Evolutionary conservation across 257 asterid species (phyloP).

Genomic region (Handroanthus guayacan): DNA sequence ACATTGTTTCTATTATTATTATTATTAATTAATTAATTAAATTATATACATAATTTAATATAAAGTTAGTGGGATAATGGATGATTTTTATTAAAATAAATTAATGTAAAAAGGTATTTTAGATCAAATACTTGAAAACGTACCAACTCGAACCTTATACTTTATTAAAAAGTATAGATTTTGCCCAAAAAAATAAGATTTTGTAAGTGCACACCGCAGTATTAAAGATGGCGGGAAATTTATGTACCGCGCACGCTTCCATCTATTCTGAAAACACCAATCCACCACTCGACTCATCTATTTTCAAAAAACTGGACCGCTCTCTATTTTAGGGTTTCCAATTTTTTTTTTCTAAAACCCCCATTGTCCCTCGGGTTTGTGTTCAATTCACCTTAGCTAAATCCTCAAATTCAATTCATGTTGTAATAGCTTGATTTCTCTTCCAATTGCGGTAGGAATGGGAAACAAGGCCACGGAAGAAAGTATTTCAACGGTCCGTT

Average conservation of each 20-base stretch:
- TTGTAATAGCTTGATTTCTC: not conserved
- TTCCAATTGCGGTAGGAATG: slow-evolving; percentile 47
- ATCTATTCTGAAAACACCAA: not conserved
- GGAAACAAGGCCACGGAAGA: slow-evolving; percentile 73
- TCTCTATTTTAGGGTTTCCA: slow-evolving; percentile 41
- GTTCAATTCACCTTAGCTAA: slow-evolving; percentile 16
- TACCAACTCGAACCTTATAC: too few relatives aligned
- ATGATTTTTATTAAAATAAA: too few relatives aligned
- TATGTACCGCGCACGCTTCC: slow-evolving; percentile 30
- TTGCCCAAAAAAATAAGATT: too few relatives aligned
- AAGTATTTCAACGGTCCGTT: slow-evolving; percentile 70
- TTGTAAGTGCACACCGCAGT: not conserved
- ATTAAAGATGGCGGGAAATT: slow-evolving; percentile 45
- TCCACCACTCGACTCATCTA: slow-evolving; percentile 35
- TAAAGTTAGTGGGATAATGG: too few relatives aligned
- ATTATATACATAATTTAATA: too few relatives aligned
- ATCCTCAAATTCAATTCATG: slow-evolving; percentile 20
- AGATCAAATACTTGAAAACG: too few relatives aligned
- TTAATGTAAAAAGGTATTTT: too few relatives aligned
- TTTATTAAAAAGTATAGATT: too few relatives aligned
- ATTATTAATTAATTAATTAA: too few relatives aligned
- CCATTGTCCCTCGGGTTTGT: slow-evolving; percentile 22
- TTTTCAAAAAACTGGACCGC: slow-evolving; percentile 16
- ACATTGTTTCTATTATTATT: too few relatives aligned
- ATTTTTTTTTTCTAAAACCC: slow-evolving; percentile 32